Base-by-base conservation (phyloP, 257 asterid species). In the Salvia splendens region DNA sequence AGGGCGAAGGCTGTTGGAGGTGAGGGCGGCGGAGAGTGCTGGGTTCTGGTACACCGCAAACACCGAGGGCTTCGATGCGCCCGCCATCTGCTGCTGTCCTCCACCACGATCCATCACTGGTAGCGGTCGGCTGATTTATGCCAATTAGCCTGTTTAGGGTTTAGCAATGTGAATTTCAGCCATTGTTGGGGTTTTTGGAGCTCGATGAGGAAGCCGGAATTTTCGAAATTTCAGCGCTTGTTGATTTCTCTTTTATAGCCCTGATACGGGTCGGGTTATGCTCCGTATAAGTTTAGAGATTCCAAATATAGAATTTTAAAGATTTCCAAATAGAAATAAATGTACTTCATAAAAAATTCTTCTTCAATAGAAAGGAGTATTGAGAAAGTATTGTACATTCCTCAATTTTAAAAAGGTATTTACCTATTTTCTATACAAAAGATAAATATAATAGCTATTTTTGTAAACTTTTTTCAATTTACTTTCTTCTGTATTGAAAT, bases 41-140 rank as follows among this genome's bases (percentile, higher is more conserved):
- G 95, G 85, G 69, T 92, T 85, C 81, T 82, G 91, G 71, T 92
- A 92, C 79, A 83, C 98, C 40, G 86, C 51, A 77, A 92, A 92
- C 85, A 82, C 82, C 47, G 85, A 77, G 49, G 86, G 78, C 77
- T 74, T 80, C 57, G 82, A 70, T 45, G 70, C 73, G 32, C 71
- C 24, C 48, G 76, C 48, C 54, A 65, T 63, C 78, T 59, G 74
- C 75, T 77, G 75, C 77, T n/a, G 45, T 65, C 66, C 78, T 70
- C 79, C 78, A 15, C 77, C 77, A 45, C 82, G 79, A 51, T 73
- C 81, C 85, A 81, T 81, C 5, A 4, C 64, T 40, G 69, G 40
- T 52, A 43, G 69, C 57, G 50, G 41, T 3, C 59, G 61, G 46
- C 38, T 53, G 64, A 49, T 63, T 72, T 61, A 42, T 15, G 35